Base-by-base conservation (phyloP, 176 grass and related monocot species). In the sorghum (Sorghum bicolor) region DNA sequence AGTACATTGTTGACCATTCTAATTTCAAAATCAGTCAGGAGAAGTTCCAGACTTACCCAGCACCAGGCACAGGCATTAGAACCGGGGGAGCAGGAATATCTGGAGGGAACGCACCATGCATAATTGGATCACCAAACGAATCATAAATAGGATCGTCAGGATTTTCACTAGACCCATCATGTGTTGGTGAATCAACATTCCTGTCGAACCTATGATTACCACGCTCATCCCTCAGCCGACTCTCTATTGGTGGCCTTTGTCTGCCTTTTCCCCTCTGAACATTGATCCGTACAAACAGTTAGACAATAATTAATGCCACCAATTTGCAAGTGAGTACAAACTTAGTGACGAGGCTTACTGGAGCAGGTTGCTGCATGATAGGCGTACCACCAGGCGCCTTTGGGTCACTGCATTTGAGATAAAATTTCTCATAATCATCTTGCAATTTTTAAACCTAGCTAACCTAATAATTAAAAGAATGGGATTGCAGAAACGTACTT, bases 31-130 rank as follows among this genome's bases (percentile, higher is more conserved):
- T 31, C 55, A 81, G 67, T n/a, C 86, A 66, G 52, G 52, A 31
- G 28, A 77, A 67, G 24, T 67, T 75, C n/a, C 30, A 67, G 14
- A 69, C 90, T 84, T 87, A 99, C 97, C 97, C 97, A 87, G 97
- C 97, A 83, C 97, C 97, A 75, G 97, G 93, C 67, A 99, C 93
- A 37, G 97, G 97, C 91, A 99, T 89, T 64, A 99, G 83, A 78
- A 99, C 55, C 1, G 93, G 91, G 31, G 96, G 96, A 82, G 93
- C 91, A 39, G 96, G 87, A 72, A 95, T 75, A 84, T 99, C 96
- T 1, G 80, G 30, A 78, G 89, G 82, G 85, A 96, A 99, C 80
- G 92, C 72, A 9, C 88, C 84, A 74, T 83, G 92, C 80, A 94
- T 82, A 16, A 76, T 82, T 64, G 86, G 89, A 70, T 85, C 93